A percentile compares a stretch with the other conserved stretches of the same genome.
These are phyloP conservation scores for Extremus antarcticus DNA, from an alignment of 495 filamentous ascomycete genomes.

Conservation along the genomic window DNA sequence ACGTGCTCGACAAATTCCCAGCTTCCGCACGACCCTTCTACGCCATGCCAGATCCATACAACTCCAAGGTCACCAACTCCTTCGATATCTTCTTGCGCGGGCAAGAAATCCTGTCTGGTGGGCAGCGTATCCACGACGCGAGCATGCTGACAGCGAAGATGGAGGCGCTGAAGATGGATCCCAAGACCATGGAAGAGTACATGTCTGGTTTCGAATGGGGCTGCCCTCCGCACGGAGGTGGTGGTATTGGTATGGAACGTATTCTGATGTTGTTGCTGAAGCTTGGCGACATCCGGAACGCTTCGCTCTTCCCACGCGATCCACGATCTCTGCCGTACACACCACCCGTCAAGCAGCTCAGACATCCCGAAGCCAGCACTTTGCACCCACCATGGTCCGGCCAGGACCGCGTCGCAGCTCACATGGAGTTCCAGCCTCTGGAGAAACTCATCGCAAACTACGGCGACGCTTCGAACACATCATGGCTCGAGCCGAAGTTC, in stretches of 20 bases:
- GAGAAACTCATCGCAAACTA: slow-evolving; percentile 82
- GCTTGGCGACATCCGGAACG: slow-evolving; percentile 79
- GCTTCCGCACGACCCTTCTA: slow-evolving; percentile 78
- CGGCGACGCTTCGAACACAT: slow-evolving; percentile 77
- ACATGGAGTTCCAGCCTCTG: slow-evolving; percentile 53
- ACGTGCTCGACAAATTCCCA: slow-evolving; percentile 91
- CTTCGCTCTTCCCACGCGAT: slow-evolving; percentile 74
- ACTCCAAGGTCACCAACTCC: slow-evolving; percentile 69
- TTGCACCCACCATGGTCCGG: slow-evolving; percentile 50
- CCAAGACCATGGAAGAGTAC: slow-evolving; percentile 72
- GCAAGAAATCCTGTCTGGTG: slow-evolving; percentile 84
- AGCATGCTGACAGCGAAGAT: slow-evolving; percentile 65
- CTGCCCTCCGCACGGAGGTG: slow-evolving; percentile 80
- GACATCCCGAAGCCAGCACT: slow-evolving; percentile 71
- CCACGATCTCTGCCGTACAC: slow-evolving; percentile 65
- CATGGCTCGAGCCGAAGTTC: slow-evolving; percentile 74
- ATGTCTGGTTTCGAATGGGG: slow-evolving; percentile 80
- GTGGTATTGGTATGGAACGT: slow-evolving; percentile 82
- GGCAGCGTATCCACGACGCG: slow-evolving; percentile 82
- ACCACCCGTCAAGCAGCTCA: slow-evolving; percentile 41
- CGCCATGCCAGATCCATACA: slow-evolving; percentile 74
- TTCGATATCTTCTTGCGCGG: slow-evolving; percentile 94
- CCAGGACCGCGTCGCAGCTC: slow-evolving; percentile 33
- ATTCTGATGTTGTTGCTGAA: slow-evolving; percentile 73
- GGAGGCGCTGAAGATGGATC: slow-evolving; percentile 62